phyloP scores from a whole-genome alignment of 805 yeast genomes.

The Saccharomycopsis fodiens region DNA sequence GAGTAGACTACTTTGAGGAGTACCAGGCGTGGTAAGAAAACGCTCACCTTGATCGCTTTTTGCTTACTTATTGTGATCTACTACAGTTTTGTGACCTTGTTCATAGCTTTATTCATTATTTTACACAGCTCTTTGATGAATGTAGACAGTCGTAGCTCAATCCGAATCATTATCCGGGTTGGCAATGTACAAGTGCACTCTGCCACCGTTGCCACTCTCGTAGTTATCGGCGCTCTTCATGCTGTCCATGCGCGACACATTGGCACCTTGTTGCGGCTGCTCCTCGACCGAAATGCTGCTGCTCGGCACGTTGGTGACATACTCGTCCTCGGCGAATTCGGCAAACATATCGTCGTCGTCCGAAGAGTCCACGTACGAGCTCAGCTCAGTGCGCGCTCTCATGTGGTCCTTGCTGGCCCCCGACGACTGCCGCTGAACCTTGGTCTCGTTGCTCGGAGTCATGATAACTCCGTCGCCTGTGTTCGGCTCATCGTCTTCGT shows the following conservation, averaged over 20 bases:
- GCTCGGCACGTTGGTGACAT: constrained; percentile 2
- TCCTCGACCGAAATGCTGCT: neutral
- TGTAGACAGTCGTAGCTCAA: constrained; percentile 54
- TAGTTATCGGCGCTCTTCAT: constrained; percentile 3
- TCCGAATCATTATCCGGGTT: constrained; percentile 19
- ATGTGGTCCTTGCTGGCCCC: neutral
- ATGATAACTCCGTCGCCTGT: constrained; percentile 9
- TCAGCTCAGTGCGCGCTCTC: neutral
- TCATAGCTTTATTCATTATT: neutral
- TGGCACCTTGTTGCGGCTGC: neutral
- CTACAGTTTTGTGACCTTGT: neutral
- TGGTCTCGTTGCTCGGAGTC: neutral
- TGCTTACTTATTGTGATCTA: neutral
- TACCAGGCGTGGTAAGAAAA: constrained; percentile 66
- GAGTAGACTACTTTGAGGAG: constrained; percentile 68
- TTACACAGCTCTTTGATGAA: constrained; percentile 60
- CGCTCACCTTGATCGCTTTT: neutral
- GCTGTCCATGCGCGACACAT: constrained; percentile 2
- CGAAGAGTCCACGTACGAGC: neutral
- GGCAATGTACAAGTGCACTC: constrained; percentile 13
- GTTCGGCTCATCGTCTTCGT: constrained; percentile 12
- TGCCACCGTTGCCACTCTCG: neutral
- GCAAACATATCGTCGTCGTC: constrained; percentile 19
- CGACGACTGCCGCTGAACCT: neutral
- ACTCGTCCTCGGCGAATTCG: constrained; percentile 15